Evolutionary conservation across 768 basidiomycete species (phyloP).

Genomic region (Cystofilobasidium macerans): DNA sequence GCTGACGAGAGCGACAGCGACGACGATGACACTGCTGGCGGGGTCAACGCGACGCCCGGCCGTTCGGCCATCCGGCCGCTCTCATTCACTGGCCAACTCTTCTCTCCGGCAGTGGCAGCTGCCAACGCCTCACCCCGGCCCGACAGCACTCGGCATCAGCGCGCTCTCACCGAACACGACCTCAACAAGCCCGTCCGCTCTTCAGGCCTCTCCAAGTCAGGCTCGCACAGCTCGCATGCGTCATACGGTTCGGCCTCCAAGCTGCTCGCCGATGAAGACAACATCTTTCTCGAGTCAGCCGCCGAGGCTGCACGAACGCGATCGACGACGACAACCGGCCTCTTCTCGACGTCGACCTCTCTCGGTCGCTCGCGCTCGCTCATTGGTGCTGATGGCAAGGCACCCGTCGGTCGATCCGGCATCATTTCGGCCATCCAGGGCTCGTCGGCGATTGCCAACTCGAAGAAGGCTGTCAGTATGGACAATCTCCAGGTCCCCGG

Average conservation of each 20-base stretch:
- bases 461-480: slow-evolving; percentile 23
- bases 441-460: neutral
- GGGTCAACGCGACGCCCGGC: neutral
- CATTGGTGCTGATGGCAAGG: neutral
- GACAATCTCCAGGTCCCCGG: slow-evolving; percentile 16
- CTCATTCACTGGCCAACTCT: slow-evolving; percentile 3
- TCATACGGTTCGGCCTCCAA: neutral
- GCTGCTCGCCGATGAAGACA: slow-evolving; percentile 1
- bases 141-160: slow-evolving; percentile 2
- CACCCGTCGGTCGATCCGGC: neutral
- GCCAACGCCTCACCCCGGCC: neutral
- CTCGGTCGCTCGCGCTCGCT: slow-evolving; percentile 1
- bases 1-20: neutral
- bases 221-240: neutral
- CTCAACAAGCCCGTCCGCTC: slow-evolving; percentile 8
- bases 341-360: neutral
- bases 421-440: neutral
- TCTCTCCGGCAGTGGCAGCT: slow-evolving; percentile 8
- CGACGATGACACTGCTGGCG: neutral
- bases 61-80: slow-evolving; percentile 3
- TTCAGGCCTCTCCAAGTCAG: too few relatives aligned
- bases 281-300: slow-evolving; percentile 14
- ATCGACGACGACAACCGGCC: slow-evolving; percentile 15
- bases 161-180: slow-evolving; percentile 24
- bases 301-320: neutral